A percentile compares a stretch with the other conserved stretches of the same genome.
These are phyloP conservation scores for Apium graveolens DNA, from an alignment of 129 eudicot species.

Conservation along the genomic window DNA sequence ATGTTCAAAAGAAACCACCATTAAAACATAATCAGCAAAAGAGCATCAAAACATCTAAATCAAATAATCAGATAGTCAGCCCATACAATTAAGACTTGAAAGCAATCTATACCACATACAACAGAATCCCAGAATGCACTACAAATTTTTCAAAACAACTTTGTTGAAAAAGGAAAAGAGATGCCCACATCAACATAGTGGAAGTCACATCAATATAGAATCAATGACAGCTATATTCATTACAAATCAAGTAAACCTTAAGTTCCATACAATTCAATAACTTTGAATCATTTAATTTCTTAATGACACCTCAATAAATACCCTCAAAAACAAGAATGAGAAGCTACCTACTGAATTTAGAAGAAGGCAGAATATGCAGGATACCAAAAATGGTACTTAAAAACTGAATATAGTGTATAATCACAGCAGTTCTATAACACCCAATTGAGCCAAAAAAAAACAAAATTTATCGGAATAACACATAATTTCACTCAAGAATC, in stretches of 20 bases:
- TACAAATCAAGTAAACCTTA: neutral
- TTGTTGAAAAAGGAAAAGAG: neutral
- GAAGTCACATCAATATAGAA: neutral
- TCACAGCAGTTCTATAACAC: neutral
- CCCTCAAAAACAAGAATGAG: neutral
- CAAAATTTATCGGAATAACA: neutral
- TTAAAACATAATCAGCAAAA: neutral
- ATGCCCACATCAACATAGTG: neutral
- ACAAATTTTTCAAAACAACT: neutral
- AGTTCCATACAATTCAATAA: neutral
- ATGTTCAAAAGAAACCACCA: neutral
- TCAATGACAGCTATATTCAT: neutral
- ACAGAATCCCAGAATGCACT: neutral
- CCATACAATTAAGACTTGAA: neutral
- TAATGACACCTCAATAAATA: constrained; percentile 2
- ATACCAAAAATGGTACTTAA: neutral
- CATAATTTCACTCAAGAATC: neutral
- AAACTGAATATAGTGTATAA: neutral
- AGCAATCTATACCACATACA: neutral
- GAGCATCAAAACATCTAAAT: neutral
- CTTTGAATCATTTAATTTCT: neutral
- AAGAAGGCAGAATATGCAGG: neutral
- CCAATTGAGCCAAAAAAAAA: neutral
- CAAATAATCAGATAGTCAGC: neutral
- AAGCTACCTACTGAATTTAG: neutral